Evolutionary conservation across 108 stramenopile genomes (phyloP), one percentile per base, ranked within the genome.

Genomic region (Conticribra weissflogii): DNA sequence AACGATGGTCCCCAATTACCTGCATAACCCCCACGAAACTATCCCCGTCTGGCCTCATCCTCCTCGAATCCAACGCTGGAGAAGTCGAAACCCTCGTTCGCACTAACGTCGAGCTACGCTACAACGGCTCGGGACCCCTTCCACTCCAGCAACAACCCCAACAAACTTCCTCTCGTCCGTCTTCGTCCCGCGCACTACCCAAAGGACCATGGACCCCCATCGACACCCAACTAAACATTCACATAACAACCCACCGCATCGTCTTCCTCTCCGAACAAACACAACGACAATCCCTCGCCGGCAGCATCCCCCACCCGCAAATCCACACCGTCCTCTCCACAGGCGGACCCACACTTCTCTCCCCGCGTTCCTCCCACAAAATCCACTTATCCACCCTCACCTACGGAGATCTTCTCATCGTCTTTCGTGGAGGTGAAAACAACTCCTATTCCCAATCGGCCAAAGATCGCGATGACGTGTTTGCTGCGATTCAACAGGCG

Each of bases 61-160:
- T 81, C 50, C 84, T 89, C 63, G 86, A 91, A 57, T 59, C 74
- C 2, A 29, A 59, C 19, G 88, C 83, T 49, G 69, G 80, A 18
- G 93, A 94, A 72, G 87, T 90, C 14, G 79, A 87, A 75, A 62
- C 91, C 21, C 60, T 88, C 17, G 76, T 74, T 9, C 73, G 87
- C 49, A 65, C 74, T 0, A 65, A 65, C 22, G 50, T 90, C 1
- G 93, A 91, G 72, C 61, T 94, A 31, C 93, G 93, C 19, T 64
- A 72, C 52, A 49, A 72, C 50, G 76, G 76, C 5, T 53, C 62
- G 48, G 62, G 46, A 36, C 49, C 80, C 3, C 69, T 72, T 3
- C 57, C 65, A 22, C 65, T 54, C 21, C 29, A 53, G 14, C n/a
- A n/a, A n/a, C n/a, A n/a, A n/a, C n/a, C n/a, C n/a, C n/a, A n/a